Evolutionary conservation across 495 filamentous ascomycete species (phyloP).

Genomic region (Hypoxylon rickii): DNA sequence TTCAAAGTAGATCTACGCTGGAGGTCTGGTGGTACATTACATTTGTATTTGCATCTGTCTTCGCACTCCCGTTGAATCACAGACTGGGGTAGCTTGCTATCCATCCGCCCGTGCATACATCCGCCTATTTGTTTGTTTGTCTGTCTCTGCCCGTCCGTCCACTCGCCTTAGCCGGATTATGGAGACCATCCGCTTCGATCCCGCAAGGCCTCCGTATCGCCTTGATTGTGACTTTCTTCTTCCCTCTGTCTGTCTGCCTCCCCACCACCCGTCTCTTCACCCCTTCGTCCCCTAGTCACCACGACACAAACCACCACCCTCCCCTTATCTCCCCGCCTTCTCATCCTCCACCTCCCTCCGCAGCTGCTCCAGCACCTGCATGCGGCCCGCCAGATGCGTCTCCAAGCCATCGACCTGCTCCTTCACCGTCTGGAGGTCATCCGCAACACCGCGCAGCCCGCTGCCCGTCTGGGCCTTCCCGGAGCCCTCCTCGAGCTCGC

Average conservation of each 20-base stretch:
- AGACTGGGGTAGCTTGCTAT: not conserved
- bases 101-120: not conserved
- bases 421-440: conserved; percentile 75
- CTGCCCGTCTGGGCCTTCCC: conserved; percentile 63
- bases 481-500: conserved; percentile 77
- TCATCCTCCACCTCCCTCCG: conserved; percentile 67
- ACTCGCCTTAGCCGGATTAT: too few relatives aligned
- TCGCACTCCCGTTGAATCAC: not conserved
- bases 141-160: not conserved
- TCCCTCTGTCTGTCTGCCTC: not conserved
- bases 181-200: too few relatives aligned
- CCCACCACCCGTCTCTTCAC: not conserved
- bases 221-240: not conserved
- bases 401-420: conserved; percentile 76
- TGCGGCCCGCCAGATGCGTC: conserved; percentile 62
- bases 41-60: too few relatives aligned
- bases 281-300: not conserved
- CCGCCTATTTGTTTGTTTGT: not conserved
- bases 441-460: conserved; percentile 63
- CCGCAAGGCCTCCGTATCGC: too few relatives aligned
- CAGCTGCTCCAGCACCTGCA: conserved; percentile 63
- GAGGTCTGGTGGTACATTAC: too few relatives aligned
- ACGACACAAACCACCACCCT: not conserved
- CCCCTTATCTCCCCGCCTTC: conserved; percentile 51
- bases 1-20: too few relatives aligned